Evolutionary conservation across 805 yeast genomes (phyloP).

Genomic region (Cyberlindnera subsufficiens): DNA sequence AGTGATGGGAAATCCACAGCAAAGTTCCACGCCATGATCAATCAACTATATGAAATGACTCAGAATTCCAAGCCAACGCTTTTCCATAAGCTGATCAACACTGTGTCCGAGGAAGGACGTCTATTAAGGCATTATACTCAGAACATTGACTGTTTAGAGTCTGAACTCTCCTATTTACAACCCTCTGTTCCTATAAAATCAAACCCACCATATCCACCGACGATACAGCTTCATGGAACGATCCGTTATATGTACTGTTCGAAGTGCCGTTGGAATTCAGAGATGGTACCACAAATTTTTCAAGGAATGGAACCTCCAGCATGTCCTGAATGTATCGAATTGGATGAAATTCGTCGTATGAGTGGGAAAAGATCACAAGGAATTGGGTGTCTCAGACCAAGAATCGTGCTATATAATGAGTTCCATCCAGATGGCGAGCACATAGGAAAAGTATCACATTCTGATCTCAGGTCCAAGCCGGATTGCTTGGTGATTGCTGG

Average conservation of each 20-base stretch:
- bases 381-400: constrained; percentile 55
- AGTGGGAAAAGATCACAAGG: constrained; percentile 65
- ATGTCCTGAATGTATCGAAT: constrained; percentile 62
- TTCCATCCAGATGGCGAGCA: constrained; percentile 84
- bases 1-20: constrained; percentile 53
- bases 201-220: constrained; percentile 42
- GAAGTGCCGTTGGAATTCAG: constrained; percentile 58
- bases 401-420: constrained; percentile 68
- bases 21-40: constrained; percentile 71
- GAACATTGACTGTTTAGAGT: constrained; percentile 79
- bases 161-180: constrained; percentile 41
- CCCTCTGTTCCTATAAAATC: constrained; percentile 44
- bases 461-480: constrained; percentile 59
- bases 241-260: constrained; percentile 68
- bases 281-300: constrained; percentile 49
- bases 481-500: constrained; percentile 82
- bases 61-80: constrained; percentile 58
- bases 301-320: constrained; percentile 38
- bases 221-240: constrained; percentile 84
- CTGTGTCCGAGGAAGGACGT: constrained; percentile 55
- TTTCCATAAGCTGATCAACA: constrained; percentile 63
- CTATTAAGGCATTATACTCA: constrained; percentile 77
- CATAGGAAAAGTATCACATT: constrained; percentile 68
- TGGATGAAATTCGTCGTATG: constrained; percentile 47
- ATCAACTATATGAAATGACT: constrained; percentile 51